Percentiles rank a stretch among this genome's conserved stretches.
Evolutionary conservation across 1,139 yeast genomes (phyloP).

Genomic region (Candida sp.): DNA sequence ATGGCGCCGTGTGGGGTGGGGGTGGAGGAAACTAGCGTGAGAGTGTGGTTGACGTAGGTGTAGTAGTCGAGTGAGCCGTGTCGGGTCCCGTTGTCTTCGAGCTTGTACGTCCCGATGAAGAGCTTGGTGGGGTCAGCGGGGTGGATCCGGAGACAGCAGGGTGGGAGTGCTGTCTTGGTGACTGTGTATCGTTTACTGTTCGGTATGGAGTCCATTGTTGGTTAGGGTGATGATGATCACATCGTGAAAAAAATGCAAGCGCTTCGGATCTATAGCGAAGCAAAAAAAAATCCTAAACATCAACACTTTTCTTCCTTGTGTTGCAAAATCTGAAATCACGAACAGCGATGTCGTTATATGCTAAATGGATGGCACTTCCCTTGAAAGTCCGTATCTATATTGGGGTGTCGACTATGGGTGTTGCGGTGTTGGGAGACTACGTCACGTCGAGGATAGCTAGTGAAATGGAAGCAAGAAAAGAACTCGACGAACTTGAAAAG

Average conservation of each 20-base stretch:
- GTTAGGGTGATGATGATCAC: neutral
- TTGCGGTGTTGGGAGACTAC: conserved; percentile 57
- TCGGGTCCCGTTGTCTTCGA: conserved; percentile 62
- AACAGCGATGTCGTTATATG: conserved; percentile 37
- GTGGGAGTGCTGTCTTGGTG: conserved; percentile 64
- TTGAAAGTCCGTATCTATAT: conserved; percentile 54
- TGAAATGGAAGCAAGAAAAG: conserved; percentile 31
- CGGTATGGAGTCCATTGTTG: conserved; percentile 2
- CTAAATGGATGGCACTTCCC: conserved; percentile 56
- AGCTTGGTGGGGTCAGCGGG: conserved; percentile 53
- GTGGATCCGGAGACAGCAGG: conserved; percentile 74
- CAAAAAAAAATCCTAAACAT: neutral
- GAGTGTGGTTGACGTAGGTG: conserved; percentile 21
- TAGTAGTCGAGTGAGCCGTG: conserved; percentile 79
- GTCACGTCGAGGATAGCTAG: conserved; percentile 51
- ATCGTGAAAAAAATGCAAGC: neutral
- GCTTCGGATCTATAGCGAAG: neutral
- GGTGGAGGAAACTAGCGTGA: conserved; percentile 11
- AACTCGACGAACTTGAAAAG: conserved; percentile 3
- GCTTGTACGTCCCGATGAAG: conserved; percentile 79
- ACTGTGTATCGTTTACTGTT: conserved; percentile 23
- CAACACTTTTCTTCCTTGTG: neutral
- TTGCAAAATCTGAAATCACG: neutral
- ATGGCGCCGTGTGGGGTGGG: conserved; percentile 56
- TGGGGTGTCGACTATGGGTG: conserved; percentile 55